Evolutionary conservation across 495 filamentous ascomycete genomes (phyloP).

Genomic region (Annulohypoxylon maeteangense): DNA sequence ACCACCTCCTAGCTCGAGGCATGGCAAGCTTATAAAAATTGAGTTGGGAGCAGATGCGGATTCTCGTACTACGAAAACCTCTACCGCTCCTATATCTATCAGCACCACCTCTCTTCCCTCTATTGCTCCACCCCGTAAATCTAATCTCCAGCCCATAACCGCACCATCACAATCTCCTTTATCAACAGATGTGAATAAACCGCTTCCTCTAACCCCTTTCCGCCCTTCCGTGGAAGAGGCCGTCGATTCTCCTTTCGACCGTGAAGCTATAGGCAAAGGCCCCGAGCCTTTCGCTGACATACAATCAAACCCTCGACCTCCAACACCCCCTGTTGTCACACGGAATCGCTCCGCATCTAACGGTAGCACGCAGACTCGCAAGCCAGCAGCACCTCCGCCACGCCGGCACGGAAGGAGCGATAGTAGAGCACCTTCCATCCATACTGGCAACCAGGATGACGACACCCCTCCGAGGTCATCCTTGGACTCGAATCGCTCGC

Average conservation of each 20-base stretch:
- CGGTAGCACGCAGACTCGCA: constrained; percentile 46
- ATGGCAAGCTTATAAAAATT: constrained; percentile 73
- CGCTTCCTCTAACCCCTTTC: constrained; percentile 55
- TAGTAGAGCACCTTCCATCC: constrained; percentile 46
- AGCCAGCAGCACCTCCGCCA: constrained; percentile 61
- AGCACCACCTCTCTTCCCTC: constrained; percentile 39
- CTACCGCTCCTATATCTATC: constrained; percentile 39
- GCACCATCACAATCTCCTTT: constrained; percentile 15
- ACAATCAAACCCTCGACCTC: constrained; percentile 43
- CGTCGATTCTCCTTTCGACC: constrained; percentile 55
- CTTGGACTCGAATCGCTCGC: constrained; percentile 55
- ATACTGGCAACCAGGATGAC: constrained; percentile 46
- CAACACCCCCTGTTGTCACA: constrained; percentile 47
- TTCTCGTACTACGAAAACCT: constrained; percentile 28
- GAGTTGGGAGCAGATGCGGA: constrained; percentile 46
- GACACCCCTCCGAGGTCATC: constrained; percentile 53
- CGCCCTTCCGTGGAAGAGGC: constrained; percentile 56
- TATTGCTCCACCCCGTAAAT: constrained; percentile 40
- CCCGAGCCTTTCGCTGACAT: constrained; percentile 50
- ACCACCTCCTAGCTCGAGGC: constrained; percentile 70
- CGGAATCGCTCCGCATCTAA: constrained; percentile 48
- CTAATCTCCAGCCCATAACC: constrained; percentile 21
- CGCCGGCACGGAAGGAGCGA: constrained; percentile 57
- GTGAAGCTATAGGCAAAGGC: constrained; percentile 57
- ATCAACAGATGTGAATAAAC: constrained; percentile 62